Conservation (phyloP, 306 rosid genomes). For the Potentilla sterilis region DNA sequence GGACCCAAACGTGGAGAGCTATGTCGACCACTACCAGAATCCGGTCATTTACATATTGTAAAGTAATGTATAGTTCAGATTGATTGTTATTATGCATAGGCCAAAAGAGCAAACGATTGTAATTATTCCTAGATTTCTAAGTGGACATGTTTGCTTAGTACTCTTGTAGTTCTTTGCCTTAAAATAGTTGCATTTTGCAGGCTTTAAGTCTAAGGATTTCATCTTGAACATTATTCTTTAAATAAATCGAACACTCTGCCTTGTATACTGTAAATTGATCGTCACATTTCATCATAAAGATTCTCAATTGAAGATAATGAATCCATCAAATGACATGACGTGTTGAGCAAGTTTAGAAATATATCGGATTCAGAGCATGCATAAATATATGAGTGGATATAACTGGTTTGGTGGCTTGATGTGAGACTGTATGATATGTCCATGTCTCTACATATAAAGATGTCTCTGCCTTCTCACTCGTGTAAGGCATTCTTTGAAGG, state of each 20-base stretch:
- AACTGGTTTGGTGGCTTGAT: neutral
- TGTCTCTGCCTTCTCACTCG: neutral
- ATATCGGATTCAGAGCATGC: neutral
- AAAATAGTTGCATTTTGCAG: too few species aligned
- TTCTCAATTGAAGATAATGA: neutral
- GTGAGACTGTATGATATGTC: neutral
- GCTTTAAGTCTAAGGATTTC: neutral
- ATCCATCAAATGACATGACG: neutral
- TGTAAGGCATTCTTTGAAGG: neutral
- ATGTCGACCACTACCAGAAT: conserved; percentile 13
- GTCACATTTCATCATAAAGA: neutral
- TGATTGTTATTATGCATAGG: conserved; percentile 30
- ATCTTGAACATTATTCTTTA: neutral
- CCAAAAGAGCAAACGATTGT: conserved; percentile 17
- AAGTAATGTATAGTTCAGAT: conserved; percentile 11
- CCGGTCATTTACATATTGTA: neutral
- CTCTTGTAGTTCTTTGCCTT: neutral
- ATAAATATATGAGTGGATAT: neutral
- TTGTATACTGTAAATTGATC: too few species aligned
- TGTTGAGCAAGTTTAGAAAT: neutral
- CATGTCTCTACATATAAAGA: neutral
- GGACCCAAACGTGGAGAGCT: neutral
- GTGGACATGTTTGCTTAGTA: neutral
- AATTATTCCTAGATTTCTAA: conserved; percentile 18
- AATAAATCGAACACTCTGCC: neutral